phyloP scores from a whole-genome alignment of 75 land plant species.

The Cupressus sempervirens region DNA sequence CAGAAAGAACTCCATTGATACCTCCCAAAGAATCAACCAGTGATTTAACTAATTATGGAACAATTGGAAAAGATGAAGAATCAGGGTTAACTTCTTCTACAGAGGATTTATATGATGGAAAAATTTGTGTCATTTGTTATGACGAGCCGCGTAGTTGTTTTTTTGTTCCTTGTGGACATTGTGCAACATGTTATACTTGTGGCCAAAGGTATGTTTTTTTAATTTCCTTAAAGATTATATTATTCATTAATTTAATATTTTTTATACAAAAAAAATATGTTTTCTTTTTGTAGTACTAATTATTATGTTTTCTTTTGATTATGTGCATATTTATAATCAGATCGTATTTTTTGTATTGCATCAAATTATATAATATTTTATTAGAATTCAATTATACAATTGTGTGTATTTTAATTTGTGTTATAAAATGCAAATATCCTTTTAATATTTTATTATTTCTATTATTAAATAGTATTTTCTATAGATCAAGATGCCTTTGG shows the following conservation, averaged over 20 bases:
- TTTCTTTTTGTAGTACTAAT: neutral
- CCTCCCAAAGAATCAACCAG: constrained; percentile 13
- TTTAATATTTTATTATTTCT: no score
- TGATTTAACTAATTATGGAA: constrained; percentile 27
- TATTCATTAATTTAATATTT: neutral
- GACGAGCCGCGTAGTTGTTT: constrained; percentile 37
- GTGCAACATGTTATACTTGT: constrained; percentile 43
- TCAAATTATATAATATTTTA: no score
- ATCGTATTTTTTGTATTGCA: no score
- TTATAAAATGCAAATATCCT: no score
- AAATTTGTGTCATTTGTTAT: constrained; percentile 45
- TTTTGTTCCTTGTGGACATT: constrained; percentile 55
- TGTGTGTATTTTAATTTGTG: no score
- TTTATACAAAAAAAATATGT: neutral
- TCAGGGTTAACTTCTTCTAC: constrained; percentile 20
- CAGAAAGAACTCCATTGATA: neutral
- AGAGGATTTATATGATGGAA: constrained; percentile 44
- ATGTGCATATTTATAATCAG: no score
- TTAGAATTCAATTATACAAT: no score
- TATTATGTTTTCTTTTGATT: neutral
- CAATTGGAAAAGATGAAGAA: constrained; percentile 31
- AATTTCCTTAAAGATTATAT: neutral
- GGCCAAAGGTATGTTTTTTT: constrained; percentile 38
- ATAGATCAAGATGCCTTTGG: no score
- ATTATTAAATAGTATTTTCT: no score